phyloP scores from a whole-genome alignment of 768 basidiomycete genomes.

The Podaxis carcinomalis region DNA sequence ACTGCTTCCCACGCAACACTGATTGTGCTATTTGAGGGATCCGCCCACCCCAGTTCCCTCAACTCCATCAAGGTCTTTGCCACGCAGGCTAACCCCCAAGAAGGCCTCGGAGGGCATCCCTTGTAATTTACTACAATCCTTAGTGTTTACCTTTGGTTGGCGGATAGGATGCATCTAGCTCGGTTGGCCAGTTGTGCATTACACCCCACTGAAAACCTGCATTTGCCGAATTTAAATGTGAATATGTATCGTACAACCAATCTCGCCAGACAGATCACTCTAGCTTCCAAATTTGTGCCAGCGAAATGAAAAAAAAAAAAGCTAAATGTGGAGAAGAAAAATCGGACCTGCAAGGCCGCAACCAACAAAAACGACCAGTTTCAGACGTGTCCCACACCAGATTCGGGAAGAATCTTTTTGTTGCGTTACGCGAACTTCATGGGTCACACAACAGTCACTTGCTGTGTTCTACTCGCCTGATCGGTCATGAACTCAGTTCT shows the following conservation, averaged over 20 bases:
- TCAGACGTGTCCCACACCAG: too few species aligned
- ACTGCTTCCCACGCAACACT: conserved; percentile 8
- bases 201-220: background rate
- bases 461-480: background rate
- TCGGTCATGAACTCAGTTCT: background rate
- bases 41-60: background rate
- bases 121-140: too few species aligned
- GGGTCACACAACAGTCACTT: conserved; percentile 7
- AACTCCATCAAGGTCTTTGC: background rate
- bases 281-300: too few species aligned
- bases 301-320: background rate
- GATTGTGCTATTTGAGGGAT: background rate
- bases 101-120: too few species aligned
- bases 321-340: background rate
- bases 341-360: too few species aligned
- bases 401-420: background rate
- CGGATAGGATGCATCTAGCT: too few species aligned
- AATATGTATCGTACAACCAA: background rate
- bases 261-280: too few species aligned
- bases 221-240: background rate
- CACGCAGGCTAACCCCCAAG: background rate
- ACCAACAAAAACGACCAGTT: too few species aligned
- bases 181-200: too few species aligned
- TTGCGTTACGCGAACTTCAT: background rate
- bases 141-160: too few species aligned